Conservation (phyloP, 176 grass and related monocot species). For the Typha latifolia region DNA sequence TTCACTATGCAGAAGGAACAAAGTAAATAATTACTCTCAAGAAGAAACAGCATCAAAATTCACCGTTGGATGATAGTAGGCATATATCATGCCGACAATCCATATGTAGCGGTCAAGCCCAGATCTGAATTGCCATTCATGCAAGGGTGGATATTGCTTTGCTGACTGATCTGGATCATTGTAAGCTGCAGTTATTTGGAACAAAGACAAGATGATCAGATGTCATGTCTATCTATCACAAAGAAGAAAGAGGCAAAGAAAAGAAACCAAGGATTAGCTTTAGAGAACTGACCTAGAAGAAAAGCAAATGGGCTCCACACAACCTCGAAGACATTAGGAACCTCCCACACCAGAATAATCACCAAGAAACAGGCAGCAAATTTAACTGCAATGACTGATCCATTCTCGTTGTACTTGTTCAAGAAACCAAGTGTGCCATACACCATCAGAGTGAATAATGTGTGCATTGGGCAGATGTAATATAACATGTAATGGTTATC, state of each 20-base stretch:
- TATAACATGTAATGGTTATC: conserved; percentile 26
- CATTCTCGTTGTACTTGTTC: conserved; percentile 20
- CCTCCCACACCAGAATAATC: conserved; percentile 19
- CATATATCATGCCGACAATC: conserved; percentile 28
- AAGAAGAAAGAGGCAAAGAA: background rate
- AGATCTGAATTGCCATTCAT: conserved; percentile 24
- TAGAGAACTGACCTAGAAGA: conserved; percentile 16
- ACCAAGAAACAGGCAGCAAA: conserved; percentile 12
- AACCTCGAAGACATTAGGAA: conserved; percentile 15
- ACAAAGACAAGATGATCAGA: background rate
- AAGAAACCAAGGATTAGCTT: background rate
- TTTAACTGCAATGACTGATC: conserved; percentile 23
- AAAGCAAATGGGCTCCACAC: conserved; percentile 24
- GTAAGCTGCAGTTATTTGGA: conserved; percentile 11
- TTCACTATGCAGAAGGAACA: too few relatives aligned
- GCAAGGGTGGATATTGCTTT: conserved; percentile 12
- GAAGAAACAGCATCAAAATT: background rate
- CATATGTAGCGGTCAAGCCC: conserved; percentile 27
- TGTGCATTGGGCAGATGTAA: conserved; percentile 30
- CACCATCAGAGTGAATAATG: conserved; percentile 24
- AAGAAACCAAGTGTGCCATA: conserved; percentile 11
- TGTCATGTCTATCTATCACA: too few relatives aligned
- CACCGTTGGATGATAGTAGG: conserved; percentile 18
- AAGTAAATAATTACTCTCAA: background rate
- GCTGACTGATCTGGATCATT: conserved; percentile 11